Conservation (phyloP, 2,329 filamentous ascomycete species). For the Coniochaeta ligniaria region DNA sequence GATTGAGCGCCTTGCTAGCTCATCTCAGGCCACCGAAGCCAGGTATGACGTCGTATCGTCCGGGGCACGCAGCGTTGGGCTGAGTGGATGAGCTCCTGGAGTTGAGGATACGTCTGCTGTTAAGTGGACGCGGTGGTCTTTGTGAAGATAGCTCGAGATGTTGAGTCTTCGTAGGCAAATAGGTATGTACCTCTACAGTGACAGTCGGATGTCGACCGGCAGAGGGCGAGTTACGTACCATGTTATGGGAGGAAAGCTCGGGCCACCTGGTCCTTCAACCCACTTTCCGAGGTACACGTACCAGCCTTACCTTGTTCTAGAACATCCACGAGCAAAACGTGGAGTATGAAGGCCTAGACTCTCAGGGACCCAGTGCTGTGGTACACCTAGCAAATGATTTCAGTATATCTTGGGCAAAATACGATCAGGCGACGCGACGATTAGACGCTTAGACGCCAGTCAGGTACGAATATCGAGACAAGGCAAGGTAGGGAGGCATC, state of each 20-base stretch:
- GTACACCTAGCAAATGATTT: too few relatives aligned
- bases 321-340: too few relatives aligned
- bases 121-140: not conserved
- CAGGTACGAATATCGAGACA: too few relatives aligned
- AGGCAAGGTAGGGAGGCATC: too few relatives aligned
- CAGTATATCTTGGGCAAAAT: too few relatives aligned
- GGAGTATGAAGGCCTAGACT: not conserved
- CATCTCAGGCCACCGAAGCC: slow-evolving; percentile 1
- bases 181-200: not conserved
- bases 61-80: not conserved
- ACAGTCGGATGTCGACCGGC: not conserved
- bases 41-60: not conserved
- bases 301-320: too few relatives aligned
- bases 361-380: too few relatives aligned
- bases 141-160: not conserved
- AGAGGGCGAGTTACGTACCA: not conserved
- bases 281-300: too few relatives aligned
- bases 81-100: not conserved
- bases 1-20: slow-evolving; percentile 3
- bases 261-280: not conserved
- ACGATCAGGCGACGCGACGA: too few relatives aligned
- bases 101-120: not conserved
- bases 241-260: not conserved
- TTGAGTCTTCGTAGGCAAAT: not conserved
- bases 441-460: too few relatives aligned